Evolutionary conservation across 2,329 filamentous ascomycete genomes (phyloP), one percentile per base, ranked within the genome.

Genomic region (Fusarium piperis): DNA sequence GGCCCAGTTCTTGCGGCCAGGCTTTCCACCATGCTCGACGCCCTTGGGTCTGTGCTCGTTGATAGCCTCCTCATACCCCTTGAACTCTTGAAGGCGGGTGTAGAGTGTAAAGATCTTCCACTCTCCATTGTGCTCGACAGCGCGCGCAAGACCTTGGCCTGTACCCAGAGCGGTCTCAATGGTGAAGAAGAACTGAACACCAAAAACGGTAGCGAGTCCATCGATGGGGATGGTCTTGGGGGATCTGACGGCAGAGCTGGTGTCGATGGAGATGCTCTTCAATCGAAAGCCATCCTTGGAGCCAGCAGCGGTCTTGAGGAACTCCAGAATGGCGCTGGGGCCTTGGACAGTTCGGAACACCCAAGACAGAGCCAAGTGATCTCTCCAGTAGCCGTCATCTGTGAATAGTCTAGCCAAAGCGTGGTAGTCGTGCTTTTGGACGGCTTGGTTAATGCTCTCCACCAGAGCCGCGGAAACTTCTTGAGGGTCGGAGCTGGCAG

Each of bases 81-180:
- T 86, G 6, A 93, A 70, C 38, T 87, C 85, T 2, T 84, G 76
- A 6, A 93, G 80, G 0, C 84, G 82, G 0, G 91, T 93, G 74
- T 89, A 92, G 0, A 93, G 73, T 2, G 89, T 90, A 68, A 88
- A 91, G 0, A 89, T 86, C 76, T 89, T 91, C 90, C 90, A 93
- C 3, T 64, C 36, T 0, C 78, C 81, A 53, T 83, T 79, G 26
- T 84, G 77, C 38, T 84, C 78, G 0, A 85, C 82, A 0, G 93
- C 77, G 4, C 89, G 82, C 0, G 87, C 82, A 2, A 92, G 71
- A 2, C 91, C 91, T 2, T 84, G 79, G 0, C 90, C 92, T 0
- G 72, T 71, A 0, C 91, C 91, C 2, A 88, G 72, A 6, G 82
- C 79, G 0, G 87, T 91, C 3, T 87, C 83, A 20, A 90, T 80